Base-by-base conservation (phyloP, 805 yeast genomes). In the Yarrowia bubula region DNA sequence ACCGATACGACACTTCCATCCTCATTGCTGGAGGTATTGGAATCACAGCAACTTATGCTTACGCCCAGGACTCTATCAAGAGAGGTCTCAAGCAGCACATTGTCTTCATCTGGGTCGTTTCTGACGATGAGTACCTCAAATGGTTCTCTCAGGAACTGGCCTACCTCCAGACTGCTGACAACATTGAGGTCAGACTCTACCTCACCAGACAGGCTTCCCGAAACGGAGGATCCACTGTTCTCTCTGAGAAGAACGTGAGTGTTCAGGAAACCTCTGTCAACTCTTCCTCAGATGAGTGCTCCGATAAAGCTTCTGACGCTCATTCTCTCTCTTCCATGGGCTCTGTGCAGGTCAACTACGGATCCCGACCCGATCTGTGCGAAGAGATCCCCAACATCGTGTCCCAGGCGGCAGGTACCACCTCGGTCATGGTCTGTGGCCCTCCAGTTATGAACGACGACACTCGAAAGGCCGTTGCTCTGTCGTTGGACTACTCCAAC, bases 341-440 rank as follows among this genome's bases (percentile, higher is more conserved):
- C 18, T 42, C 64, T 9, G 64, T 44, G 7, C 51, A 35, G 33
- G 43, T 58, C 42, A 22, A 3, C 22, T 58, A 58, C 35, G 64
- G 64, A 2, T 3, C 22, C 15, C 51, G 64, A 33, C 64, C 64
- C 35, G 22, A 58, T n/a, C 43, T 58, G 15, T 33, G 32, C 22
- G 43, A 8, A 2, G 64, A 58, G 46, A 61, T 61, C 47, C 57
- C 65, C 31, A 18, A 38, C 31, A 47, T 38, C 11, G 55, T 65
- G 37, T 43, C 50, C 37, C 64, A 65, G 38, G 74, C 81, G 0
- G 46, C 67, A 1, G 82, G 85, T 0, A 76, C 86, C 5, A 72
- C 81, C 17, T 83, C 83, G 0, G 79, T 87, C 53, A 76, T 86
- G 48, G 78, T 83, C n/a, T 87, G 92, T 76, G 92, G 92, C 8